Base-by-base conservation (phyloP, 805 yeast species). In the Nakazawaea populi region DNA sequence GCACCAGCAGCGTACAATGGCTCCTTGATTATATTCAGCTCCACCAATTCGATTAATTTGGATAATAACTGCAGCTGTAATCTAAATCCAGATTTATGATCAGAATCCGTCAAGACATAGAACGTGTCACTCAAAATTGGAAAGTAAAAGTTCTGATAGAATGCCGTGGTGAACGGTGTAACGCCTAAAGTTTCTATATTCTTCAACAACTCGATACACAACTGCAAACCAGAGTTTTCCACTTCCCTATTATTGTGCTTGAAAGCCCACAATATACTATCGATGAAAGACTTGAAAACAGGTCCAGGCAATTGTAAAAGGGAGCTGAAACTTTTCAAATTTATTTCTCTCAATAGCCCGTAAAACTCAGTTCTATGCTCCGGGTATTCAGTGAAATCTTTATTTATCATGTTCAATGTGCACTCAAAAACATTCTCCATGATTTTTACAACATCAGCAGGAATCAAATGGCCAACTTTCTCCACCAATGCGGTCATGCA, bases 311-410 rank as follows among this genome's bases (percentile, higher is more conserved):
- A 77, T 66, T 89, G 87, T 54, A 89, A 74, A 57, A 94, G 76
- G 0, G 97, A 96, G 52, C 81, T 78, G 76, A 94, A 94, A 14
- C 94, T 84, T 63, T 87, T 85, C 58, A 83, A 69, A 67, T 94
- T 86, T 62, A 94, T 92, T 53, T 88, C 95, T 60, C 91, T 85
- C 64, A 94, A 76, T 49, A 94, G 75, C 70, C 86, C 87, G 73
- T 92, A 94, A 67, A 94, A 94, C 65, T 91, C 98, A 51, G 92
- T 96, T 63, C 99, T 82, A 71, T 92, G 97, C 67, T 94, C 99
- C 10, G 98, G 99, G 67, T 89, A 94, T 68, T 94, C 97, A 3
- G 96, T 83, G 65, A 94, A 89, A 68, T 94, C 97, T 62, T 87
- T 87, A 65, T 87, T 89, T 61, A 94, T 92, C 99, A 94, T 94